A percentile compares a stretch with the other conserved stretches of the same genome.
phyloP scores from a whole-genome alignment of 306 rosid species.

The Cicer judaicum region DNA sequence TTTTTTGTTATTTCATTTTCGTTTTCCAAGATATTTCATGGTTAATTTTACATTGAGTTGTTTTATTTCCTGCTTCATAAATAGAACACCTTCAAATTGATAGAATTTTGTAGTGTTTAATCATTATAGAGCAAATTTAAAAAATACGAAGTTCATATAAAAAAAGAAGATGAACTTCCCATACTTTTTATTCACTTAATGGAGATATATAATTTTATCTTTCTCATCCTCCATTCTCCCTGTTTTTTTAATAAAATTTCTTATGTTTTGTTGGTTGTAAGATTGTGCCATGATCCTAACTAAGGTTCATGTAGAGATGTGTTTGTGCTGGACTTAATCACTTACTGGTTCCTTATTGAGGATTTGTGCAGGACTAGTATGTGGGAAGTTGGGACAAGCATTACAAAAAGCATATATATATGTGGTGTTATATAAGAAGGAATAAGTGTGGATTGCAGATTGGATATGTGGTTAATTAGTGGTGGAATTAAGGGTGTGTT shows the following conservation, averaged over 20 bases:
- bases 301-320: too few species aligned
- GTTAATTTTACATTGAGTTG: not conserved
- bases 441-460: too few species aligned
- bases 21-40: not conserved
- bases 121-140: conserved; percentile 8
- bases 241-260: not conserved
- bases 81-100: not conserved
- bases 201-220: not conserved
- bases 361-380: too few species aligned
- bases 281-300: too few species aligned
- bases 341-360: too few species aligned
- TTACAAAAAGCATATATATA: too few species aligned
- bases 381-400: too few species aligned
- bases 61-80: not conserved
- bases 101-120: conserved; percentile 11
- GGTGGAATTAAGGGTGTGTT: too few species aligned
- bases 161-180: not conserved
- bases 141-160: not conserved
- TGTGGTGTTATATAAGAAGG: too few species aligned
- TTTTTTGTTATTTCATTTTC: not conserved
- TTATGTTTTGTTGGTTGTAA: too few species aligned
- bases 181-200: not conserved
- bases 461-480: too few species aligned
- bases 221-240: not conserved
- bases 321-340: too few species aligned